Evolutionary conservation across 352 stramenopile species (phyloP).

Genomic region (Pythium rhizo-oryzae): DNA sequence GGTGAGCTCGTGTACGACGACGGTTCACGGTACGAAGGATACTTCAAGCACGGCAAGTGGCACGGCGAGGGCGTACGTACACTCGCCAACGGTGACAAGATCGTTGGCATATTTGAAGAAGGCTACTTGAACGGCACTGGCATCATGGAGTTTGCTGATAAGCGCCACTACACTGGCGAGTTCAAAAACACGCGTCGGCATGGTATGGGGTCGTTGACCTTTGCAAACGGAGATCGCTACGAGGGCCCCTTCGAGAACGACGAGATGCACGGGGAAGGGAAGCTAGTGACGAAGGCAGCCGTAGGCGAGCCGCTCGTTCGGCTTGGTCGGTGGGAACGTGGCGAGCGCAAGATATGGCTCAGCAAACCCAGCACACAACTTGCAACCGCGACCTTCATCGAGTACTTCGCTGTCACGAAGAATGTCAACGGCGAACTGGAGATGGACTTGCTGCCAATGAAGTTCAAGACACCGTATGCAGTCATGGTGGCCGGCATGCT

Average conservation of each 20-base stretch:
- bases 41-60: slow-evolving; percentile 71
- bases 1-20: slow-evolving; percentile 75
- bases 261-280: slow-evolving; percentile 85
- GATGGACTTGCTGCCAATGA: slow-evolving; percentile 60
- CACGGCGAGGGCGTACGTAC: slow-evolving; percentile 69
- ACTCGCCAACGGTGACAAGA: slow-evolving; percentile 58
- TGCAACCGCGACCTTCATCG: slow-evolving; percentile 73
- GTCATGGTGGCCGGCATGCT: slow-evolving; percentile 81
- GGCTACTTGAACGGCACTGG: slow-evolving; percentile 62
- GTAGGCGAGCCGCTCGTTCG: slow-evolving; percentile 62
- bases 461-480: slow-evolving; percentile 78
- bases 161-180: slow-evolving; percentile 65
- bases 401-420: slow-evolving; percentile 59
- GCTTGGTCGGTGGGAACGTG: slow-evolving; percentile 60
- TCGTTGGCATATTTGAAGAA: slow-evolving; percentile 57
- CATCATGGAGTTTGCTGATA: slow-evolving; percentile 69
- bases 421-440: slow-evolving; percentile 59
- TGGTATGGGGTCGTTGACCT: slow-evolving; percentile 80
- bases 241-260: slow-evolving; percentile 89
- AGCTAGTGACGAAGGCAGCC: slow-evolving; percentile 43
- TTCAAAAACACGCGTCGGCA: slow-evolving; percentile 67
- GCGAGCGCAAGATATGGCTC: slow-evolving; percentile 67
- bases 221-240: slow-evolving; percentile 90
- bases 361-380: slow-evolving; percentile 71
- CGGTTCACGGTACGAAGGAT: slow-evolving; percentile 62